These are phyloP conservation scores for Epichloe coenophiala DNA, from an alignment of 2,329 filamentous ascomycete species.

Conservation along the genomic window DNA sequence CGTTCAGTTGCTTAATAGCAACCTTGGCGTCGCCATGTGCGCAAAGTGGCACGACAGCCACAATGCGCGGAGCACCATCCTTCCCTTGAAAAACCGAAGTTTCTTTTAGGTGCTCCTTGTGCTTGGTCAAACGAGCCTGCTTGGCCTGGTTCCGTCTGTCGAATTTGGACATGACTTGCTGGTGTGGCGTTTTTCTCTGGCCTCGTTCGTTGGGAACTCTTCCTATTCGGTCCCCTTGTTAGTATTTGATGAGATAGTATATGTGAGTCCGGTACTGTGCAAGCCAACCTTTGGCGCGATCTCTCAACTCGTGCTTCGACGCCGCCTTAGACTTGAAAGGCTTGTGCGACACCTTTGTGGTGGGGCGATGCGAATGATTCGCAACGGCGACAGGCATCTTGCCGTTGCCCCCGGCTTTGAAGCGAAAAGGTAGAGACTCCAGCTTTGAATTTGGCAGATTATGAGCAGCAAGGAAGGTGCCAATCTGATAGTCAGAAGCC, in stretches of 20 bases:
- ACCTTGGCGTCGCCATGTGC: constrained; percentile 52
- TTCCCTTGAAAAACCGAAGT: constrained; percentile 72
- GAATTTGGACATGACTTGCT: constrained; percentile 95
- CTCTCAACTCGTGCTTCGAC: constrained; percentile 75
- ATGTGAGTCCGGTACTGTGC: neutral
- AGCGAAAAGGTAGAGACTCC: constrained; percentile 69
- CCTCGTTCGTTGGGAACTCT: constrained; percentile 65
- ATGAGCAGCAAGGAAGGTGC: neutral
- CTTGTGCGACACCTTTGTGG: constrained; percentile 81
- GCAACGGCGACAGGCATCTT: constrained; percentile 60
- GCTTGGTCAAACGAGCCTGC: constrained; percentile 74
- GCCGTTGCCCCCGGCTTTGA: constrained; percentile 65
- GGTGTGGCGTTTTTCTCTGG: constrained; percentile 75
- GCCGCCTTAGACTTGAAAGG: constrained; percentile 85
- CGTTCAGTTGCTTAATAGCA: constrained; percentile 59
- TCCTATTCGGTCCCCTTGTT: constrained; percentile 35
- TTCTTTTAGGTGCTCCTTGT: constrained; percentile 68
- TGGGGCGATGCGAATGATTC: constrained; percentile 77
- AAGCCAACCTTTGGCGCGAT: constrained; percentile 62
- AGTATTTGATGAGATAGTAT: neutral
- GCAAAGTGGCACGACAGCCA: constrained; percentile 78
- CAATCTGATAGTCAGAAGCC: neutral
- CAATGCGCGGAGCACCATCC: constrained; percentile 75
- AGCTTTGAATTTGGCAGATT: constrained; percentile 28
- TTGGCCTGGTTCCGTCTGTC: constrained; percentile 90